phyloP scores from a whole-genome alignment of 129 eudicot species.

The Cynara cardunculus region DNA sequence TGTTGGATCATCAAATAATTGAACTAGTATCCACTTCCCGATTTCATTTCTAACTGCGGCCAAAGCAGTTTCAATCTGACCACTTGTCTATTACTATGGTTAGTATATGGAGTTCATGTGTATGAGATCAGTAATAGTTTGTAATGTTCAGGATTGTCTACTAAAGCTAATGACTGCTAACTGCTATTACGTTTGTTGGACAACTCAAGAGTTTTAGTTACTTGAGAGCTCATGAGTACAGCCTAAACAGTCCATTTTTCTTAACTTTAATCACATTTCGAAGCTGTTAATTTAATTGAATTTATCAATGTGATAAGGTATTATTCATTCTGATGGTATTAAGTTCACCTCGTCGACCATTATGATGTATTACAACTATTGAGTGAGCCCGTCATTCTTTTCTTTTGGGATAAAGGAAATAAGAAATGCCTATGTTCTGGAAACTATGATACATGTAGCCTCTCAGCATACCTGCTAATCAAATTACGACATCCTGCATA shows the following conservation, averaged over 20 bases:
- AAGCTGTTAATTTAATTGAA: neutral
- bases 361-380: too few species aligned
- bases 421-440: too few species aligned
- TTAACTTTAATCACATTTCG: neutral
- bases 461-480: neutral
- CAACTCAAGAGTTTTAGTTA: neutral
- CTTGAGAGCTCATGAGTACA: slow-evolving; percentile 1
- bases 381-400: neutral
- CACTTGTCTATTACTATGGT: neutral
- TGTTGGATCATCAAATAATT: neutral
- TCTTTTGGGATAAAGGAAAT: neutral
- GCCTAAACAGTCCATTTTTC: neutral
- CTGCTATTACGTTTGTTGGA: neutral
- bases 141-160: neutral
- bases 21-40: neutral
- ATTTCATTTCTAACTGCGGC: neutral
- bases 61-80: neutral
- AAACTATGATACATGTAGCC: too few species aligned
- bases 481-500: neutral
- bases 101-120: neutral
- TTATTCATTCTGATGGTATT: neutral
- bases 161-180: neutral
- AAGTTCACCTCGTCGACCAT: too few species aligned
- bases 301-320: neutral
- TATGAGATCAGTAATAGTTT: neutral